phyloP scores from a whole-genome alignment of 805 yeast species.

The Candida krabiensis region DNA sequence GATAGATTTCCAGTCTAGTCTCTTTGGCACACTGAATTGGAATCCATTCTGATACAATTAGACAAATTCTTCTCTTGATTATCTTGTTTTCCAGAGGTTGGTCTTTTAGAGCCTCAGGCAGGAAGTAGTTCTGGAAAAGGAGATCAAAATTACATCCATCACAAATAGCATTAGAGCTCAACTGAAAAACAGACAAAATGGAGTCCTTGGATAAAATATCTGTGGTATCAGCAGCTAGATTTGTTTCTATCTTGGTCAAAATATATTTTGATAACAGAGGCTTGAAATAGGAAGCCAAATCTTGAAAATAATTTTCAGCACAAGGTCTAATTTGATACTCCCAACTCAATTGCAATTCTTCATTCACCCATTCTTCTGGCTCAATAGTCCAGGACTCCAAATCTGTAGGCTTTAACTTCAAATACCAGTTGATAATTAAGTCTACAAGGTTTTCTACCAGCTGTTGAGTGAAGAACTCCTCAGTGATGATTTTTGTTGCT shows the following conservation, averaged over 20 bases:
- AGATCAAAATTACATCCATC: constrained; percentile 69
- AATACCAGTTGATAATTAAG: constrained; percentile 68
- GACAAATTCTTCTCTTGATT: constrained; percentile 72
- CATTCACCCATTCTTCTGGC: constrained; percentile 92
- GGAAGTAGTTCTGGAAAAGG: constrained; percentile 54
- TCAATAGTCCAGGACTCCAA: constrained; percentile 79
- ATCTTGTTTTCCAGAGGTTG: constrained; percentile 55
- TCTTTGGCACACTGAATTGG: constrained; percentile 61
- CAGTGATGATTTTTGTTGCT: constrained; percentile 53
- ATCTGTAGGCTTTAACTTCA: constrained; percentile 72
- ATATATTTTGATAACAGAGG: constrained; percentile 54
- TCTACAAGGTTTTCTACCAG: constrained; percentile 61
- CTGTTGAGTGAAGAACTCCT: constrained; percentile 57
- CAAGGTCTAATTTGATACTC: constrained; percentile 85
- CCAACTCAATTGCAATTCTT: constrained; percentile 73
- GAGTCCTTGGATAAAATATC: constrained; percentile 75
- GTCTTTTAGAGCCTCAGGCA: constrained; percentile 62
- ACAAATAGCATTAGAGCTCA: constrained; percentile 65
- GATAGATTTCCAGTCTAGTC: constrained; percentile 58
- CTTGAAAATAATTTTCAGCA: constrained; percentile 82
- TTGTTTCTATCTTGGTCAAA: constrained; percentile 55
- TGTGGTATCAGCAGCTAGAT: constrained; percentile 27
- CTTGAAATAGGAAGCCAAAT: constrained; percentile 63
- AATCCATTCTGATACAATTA: constrained; percentile 81
- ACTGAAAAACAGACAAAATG: constrained; percentile 77